A percentile compares a stretch with the other conserved stretches of the same genome.
Evolutionary conservation across 176 grass and related monocot species (phyloP).

Genomic region (Cocos nucifera): DNA sequence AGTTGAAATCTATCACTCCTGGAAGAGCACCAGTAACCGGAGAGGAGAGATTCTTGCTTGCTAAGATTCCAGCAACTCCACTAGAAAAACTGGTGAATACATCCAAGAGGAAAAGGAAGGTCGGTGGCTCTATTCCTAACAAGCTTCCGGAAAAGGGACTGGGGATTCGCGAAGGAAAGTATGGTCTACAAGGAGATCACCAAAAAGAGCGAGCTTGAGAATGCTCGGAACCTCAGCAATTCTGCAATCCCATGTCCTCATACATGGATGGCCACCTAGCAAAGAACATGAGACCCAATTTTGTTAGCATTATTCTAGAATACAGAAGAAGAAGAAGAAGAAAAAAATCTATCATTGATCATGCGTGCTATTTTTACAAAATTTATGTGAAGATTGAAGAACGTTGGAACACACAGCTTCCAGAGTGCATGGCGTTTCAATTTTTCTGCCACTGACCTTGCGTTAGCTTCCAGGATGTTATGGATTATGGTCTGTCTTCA

Average conservation of each 20-base stretch:
- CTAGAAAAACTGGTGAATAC: slow-evolving; percentile 13
- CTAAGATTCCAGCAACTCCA: slow-evolving; percentile 11
- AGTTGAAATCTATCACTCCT: slow-evolving; percentile 22
- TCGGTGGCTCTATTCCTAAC: slow-evolving; percentile 15
- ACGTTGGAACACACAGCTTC: too few relatives aligned
- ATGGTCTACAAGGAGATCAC: slow-evolving; percentile 67
- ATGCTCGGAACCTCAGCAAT: slow-evolving; percentile 39
- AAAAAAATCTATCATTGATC: too few relatives aligned
- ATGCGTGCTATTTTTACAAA: too few relatives aligned
- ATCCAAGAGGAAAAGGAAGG: slow-evolving; percentile 17
- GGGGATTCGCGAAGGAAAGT: slow-evolving; percentile 56
- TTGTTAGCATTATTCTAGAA: too few relatives aligned
- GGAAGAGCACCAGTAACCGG: slow-evolving; percentile 2
- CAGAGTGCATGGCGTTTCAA: too few relatives aligned
- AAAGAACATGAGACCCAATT: too few relatives aligned
- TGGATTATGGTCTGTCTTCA: too few relatives aligned
- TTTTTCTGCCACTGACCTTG: too few relatives aligned
- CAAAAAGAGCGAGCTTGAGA: slow-evolving; percentile 42
- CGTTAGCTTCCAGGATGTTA: too few relatives aligned
- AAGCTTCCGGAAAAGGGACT: slow-evolving; percentile 9
- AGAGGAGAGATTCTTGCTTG: not conserved
- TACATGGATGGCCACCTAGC: slow-evolving; percentile 7
- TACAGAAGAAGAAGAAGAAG: too few relatives aligned
- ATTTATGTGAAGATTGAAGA: too few relatives aligned
- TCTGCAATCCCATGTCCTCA: slow-evolving; percentile 63